Percentiles rank a stretch among this genome's conserved stretches.
These are phyloP conservation scores for Aegilops umbellulata DNA, from an alignment of 176 grass and related monocot genomes.

Conservation along the genomic window DNA sequence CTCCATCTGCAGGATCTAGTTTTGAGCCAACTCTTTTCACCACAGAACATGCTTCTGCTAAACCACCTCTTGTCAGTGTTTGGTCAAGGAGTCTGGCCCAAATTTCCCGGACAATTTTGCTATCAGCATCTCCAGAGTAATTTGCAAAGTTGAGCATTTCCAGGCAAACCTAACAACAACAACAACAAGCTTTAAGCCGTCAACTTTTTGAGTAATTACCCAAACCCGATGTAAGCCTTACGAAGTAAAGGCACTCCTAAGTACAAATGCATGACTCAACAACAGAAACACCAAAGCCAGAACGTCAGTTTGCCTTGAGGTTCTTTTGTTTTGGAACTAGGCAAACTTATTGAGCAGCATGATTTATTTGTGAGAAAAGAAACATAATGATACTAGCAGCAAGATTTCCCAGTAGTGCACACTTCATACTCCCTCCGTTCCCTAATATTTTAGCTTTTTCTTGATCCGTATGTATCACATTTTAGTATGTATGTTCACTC, in stretches of 20 bases:
- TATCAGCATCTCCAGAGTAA: slow-evolving; percentile 86
- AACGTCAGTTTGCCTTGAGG: neutral
- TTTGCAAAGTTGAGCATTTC: slow-evolving; percentile 99
- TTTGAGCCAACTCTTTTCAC: slow-evolving; percentile 89
- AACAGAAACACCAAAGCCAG: neutral
- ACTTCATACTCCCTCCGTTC: neutral
- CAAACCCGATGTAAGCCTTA: slow-evolving; percentile 4
- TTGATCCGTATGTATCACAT: no score
- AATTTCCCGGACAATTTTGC: slow-evolving; percentile 77
- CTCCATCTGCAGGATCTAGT: slow-evolving; percentile 84
- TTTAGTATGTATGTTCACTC: no score
- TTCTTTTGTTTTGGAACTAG: neutral
- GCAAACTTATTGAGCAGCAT: neutral
- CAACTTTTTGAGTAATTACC: neutral
- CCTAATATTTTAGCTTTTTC: no score
- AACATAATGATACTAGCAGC: neutral
- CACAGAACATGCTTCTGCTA: slow-evolving; percentile 88
- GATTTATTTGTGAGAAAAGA: neutral
- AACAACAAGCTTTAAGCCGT: neutral
- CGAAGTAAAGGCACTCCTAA: neutral
- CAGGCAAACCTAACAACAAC: slow-evolving; percentile 74
- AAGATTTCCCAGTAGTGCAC: neutral
- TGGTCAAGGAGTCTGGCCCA: slow-evolving; percentile 92
- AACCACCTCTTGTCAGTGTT: slow-evolving; percentile 73
- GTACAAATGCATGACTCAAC: neutral